Percentiles rank a stretch among this genome's conserved stretches.
Evolutionary conservation across 306 rosid genomes (phyloP).

Genomic region (Lathyrus oleraceus): DNA sequence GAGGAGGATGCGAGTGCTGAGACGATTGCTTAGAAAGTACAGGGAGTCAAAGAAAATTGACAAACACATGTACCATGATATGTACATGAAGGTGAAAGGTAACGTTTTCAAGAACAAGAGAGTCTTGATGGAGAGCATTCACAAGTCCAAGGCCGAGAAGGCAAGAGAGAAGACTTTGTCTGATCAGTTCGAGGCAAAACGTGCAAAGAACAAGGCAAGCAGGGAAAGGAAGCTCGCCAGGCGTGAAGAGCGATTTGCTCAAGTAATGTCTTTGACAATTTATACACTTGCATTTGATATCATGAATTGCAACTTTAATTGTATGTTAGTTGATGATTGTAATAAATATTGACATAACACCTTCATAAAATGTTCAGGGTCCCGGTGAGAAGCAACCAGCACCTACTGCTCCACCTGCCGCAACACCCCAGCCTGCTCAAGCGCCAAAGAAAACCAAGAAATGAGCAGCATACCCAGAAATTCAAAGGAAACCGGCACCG

Average conservation of each 20-base stretch:
- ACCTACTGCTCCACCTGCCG: background rate
- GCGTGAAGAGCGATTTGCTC: slow-evolving; percentile 47
- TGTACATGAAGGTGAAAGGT: slow-evolving; percentile 31
- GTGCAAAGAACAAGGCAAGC: slow-evolving; percentile 52
- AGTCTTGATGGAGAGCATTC: slow-evolving; percentile 51
- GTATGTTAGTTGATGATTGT: background rate
- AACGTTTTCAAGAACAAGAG: slow-evolving; percentile 53
- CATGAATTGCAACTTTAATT: background rate
- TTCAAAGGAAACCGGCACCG: background rate
- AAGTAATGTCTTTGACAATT: background rate
- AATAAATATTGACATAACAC: background rate
- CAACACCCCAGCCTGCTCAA: background rate
- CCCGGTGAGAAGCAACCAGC: background rate
- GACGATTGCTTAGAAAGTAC: slow-evolving; percentile 32
- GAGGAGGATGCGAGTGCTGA: slow-evolving; percentile 2
- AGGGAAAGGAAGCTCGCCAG: slow-evolving; percentile 53
- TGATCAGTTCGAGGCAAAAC: slow-evolving; percentile 52
- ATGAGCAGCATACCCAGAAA: background rate
- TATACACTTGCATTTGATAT: background rate
- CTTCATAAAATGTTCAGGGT: background rate
- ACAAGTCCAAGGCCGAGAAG: slow-evolving; percentile 52
- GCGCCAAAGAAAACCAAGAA: slow-evolving; percentile 1
- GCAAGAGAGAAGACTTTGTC: slow-evolving; percentile 52
- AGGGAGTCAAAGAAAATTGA: slow-evolving; percentile 48
- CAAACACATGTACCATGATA: slow-evolving; percentile 51